Conservation (phyloP, 164 flowering plant species). For the Piper betle region DNA sequence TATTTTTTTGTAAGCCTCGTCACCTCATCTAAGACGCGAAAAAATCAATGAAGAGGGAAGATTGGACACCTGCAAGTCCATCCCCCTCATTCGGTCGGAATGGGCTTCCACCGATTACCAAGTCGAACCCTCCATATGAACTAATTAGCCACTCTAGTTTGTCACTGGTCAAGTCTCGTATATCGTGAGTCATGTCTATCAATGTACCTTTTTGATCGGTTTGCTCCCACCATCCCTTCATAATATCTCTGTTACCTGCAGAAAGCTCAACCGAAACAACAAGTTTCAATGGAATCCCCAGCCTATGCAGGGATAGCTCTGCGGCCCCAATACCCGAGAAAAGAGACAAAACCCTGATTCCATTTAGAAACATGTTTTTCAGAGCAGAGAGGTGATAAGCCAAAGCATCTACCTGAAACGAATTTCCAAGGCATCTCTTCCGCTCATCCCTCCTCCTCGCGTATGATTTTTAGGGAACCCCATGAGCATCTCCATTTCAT, state of each 20-base stretch:
- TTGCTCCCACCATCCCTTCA: conserved; percentile 39
- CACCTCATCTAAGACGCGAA: conserved; percentile 16
- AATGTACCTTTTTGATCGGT: conserved; percentile 21
- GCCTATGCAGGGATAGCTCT: conserved; percentile 63
- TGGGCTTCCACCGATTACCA: conserved; percentile 33
- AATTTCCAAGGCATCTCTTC: conserved; percentile 17
- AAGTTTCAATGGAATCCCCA: conserved; percentile 60
- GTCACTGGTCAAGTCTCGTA: conserved; percentile 9
- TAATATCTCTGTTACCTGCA: conserved; percentile 49
- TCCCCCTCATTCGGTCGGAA: conserved; percentile 19
- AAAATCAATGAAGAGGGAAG: conserved; percentile 20
- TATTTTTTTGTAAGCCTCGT: conserved; percentile 8
- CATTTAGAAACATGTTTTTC: conserved; percentile 19
- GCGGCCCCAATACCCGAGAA: conserved; percentile 41
- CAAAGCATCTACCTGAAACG: conserved; percentile 32
- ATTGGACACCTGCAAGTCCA: conserved; percentile 26
- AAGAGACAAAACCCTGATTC: conserved; percentile 23
- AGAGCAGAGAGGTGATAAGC: conserved; percentile 29
- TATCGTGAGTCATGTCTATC: conserved; percentile 14
- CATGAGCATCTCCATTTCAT: conserved; percentile 27
- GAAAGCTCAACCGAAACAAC: conserved; percentile 84
- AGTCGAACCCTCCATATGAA: conserved; percentile 24
- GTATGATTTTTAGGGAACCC: conserved; percentile 27
- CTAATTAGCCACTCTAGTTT: conserved; percentile 14
- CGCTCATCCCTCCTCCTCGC: conserved; percentile 24